Evolutionary conservation across 164 flowering plant species (phyloP), one percentile per base, ranked within the genome.

Genomic region (Stephania yunnanensis): DNA sequence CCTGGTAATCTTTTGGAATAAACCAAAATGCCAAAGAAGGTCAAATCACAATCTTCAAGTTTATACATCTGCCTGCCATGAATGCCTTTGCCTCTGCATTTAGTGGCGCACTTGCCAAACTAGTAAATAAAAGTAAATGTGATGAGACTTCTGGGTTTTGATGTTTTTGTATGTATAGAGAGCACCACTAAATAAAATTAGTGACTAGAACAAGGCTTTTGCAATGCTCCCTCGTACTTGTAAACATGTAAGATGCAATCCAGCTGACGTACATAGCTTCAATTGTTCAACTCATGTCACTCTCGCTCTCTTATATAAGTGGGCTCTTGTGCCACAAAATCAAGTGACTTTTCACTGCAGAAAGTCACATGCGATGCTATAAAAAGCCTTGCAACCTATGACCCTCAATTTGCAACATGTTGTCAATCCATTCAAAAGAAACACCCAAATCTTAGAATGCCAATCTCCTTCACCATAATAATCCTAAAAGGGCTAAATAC

Each of bases 21-120:
- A 58, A 19, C 64, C 20, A 58, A 58, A 58, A 42, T 69, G 66
- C 67, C 55, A 55, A 71, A 44, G 55, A 45, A 50, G 67, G 77
- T 79, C 78, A 71, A 71, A 68, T 77, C 78, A 77, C 69, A 61
- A 74, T 70, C 73, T 76, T 71, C 31, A 29, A 70, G 46, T 66
- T 52, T 63, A 25, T 73, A 25, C 2, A 42, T 10, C 63, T 79
- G 75, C 63, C 74, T 74, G 71, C 77, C 77, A 76, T 63, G 46
- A 46, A 31, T 73, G 46, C 75, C 46, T 44, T 17, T 48, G 68
- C 29, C 66, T 20, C 66, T 50, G 55, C 55, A 50, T 50, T 13
- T 50, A 50, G 55, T 50, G 55, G 55, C 1, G 15, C 42, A 13
- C 12, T 6, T 50, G 55, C 55, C 55, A 50, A 50, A 50, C 15